These are phyloP conservation scores for Trametes cubensis DNA, from an alignment of 768 basidiomycete species.

Conservation along the genomic window DNA sequence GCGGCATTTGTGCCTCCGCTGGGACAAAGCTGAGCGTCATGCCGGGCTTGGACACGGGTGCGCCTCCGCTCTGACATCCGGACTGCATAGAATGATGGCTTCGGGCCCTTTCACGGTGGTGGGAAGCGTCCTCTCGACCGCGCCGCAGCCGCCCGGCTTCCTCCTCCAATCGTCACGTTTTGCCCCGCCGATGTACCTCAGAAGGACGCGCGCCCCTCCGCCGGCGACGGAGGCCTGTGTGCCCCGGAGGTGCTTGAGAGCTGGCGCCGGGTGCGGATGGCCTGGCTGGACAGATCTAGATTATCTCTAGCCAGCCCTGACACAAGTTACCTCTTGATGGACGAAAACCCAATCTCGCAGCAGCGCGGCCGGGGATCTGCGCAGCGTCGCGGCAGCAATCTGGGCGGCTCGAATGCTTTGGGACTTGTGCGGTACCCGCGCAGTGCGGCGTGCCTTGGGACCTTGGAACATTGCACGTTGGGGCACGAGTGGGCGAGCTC, in stretches of 20 bases:
- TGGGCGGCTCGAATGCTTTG: too few species aligned
- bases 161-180: slow-evolving; percentile 9
- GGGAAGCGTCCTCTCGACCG: slow-evolving; percentile 2
- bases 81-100: slow-evolving; percentile 2
- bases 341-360: not conserved
- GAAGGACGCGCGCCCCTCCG: not conserved
- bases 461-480: too few species aligned
- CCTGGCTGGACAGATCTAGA: not conserved
- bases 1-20: too few species aligned
- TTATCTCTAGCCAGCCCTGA: slow-evolving; percentile 2
- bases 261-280: not conserved
- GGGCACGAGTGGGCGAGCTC: too few species aligned
- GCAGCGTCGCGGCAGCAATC: too few species aligned
- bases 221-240: not conserved
- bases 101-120: slow-evolving; percentile 4
- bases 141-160: not conserved
- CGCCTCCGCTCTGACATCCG: not conserved
- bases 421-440: too few species aligned
- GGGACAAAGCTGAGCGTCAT: too few species aligned
- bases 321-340: slow-evolving; percentile 4
- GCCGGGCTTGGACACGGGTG: not conserved
- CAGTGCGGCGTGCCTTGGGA: too few species aligned
- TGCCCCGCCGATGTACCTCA: slow-evolving; percentile 11
- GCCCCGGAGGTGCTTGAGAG: not conserved
- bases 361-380: too few species aligned